Evolutionary conservation across 2,329 filamentous ascomycete species (phyloP).

Genomic region (Fusarium sp.): DNA sequence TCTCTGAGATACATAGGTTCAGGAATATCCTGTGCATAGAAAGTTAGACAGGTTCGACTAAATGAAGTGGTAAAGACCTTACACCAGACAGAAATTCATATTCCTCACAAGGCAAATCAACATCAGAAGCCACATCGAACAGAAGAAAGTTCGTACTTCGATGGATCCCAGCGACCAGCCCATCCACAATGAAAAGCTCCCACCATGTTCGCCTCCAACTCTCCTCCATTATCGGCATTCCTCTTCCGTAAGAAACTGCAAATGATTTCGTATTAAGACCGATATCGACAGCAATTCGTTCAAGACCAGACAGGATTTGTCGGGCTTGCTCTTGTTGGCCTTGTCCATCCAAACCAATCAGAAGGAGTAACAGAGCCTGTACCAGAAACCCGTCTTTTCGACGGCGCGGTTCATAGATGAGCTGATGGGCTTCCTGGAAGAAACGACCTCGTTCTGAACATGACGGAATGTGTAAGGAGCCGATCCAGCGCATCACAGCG

Average conservation of each 20-base stretch:
- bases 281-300: slow-evolving; percentile 79
- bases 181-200: slow-evolving; percentile 84
- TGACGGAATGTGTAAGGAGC: slow-evolving; percentile 66
- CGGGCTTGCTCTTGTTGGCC: slow-evolving; percentile 77
- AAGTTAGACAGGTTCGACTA: slow-evolving; percentile 24
- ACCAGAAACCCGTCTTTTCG: slow-evolving; percentile 73
- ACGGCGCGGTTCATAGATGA: slow-evolving; percentile 61
- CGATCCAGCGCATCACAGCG: slow-evolving; percentile 68
- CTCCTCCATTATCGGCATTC: slow-evolving; percentile 79
- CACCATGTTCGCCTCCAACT: slow-evolving; percentile 93
- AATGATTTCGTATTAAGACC: slow-evolving; percentile 79
- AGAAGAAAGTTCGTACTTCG: slow-evolving; percentile 77
- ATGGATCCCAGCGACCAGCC: slow-evolving; percentile 85
- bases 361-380: slow-evolving; percentile 81
- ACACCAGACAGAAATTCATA: slow-evolving; percentile 73
- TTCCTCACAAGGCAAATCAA: slow-evolving; percentile 85
- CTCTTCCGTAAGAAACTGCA: slow-evolving; percentile 71
- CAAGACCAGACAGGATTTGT: slow-evolving; percentile 74
- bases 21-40: slow-evolving; percentile 63
- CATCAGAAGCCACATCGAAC: slow-evolving; percentile 74
- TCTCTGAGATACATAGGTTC: slow-evolving; percentile 74
- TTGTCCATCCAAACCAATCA: slow-evolving; percentile 82
- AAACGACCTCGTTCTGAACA: slow-evolving; percentile 61
- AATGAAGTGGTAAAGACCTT: slow-evolving; percentile 45
- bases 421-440: slow-evolving; percentile 69